These are phyloP conservation scores for Fusarium xyrophilum DNA, from an alignment of 2,329 filamentous ascomycete species.

Conservation along the genomic window DNA sequence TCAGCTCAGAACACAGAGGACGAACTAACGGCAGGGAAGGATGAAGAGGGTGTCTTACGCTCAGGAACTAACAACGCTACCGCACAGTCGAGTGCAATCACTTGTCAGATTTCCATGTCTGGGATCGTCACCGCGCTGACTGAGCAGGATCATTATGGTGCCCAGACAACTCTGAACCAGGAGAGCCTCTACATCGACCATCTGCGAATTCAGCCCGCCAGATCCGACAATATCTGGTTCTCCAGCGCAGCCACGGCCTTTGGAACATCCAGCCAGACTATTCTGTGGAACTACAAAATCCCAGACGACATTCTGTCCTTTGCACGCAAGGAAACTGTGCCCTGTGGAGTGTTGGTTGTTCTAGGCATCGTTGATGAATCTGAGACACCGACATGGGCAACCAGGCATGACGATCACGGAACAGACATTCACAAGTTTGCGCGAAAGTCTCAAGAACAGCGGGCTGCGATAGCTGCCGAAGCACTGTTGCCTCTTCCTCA, in stretches of 20 bases:
- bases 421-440: constrained; percentile 45
- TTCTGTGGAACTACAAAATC: constrained; percentile 68
- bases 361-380: constrained; percentile 57
- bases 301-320: constrained; percentile 60
- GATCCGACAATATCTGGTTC: constrained; percentile 61
- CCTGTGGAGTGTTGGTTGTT: constrained; percentile 66
- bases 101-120: constrained; percentile 57
- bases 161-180: constrained; percentile 33
- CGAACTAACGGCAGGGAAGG: not conserved
- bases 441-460: constrained; percentile 50
- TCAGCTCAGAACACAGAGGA: constrained; percentile 1
- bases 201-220: constrained; percentile 47
- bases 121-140: constrained; percentile 56
- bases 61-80: constrained; percentile 39
- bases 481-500: constrained; percentile 52
- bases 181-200: constrained; percentile 57
- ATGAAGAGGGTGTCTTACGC: constrained; percentile 38
- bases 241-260: constrained; percentile 63
- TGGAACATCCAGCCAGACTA: constrained; percentile 60
- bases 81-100: constrained; percentile 47
- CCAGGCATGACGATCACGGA: constrained; percentile 48
- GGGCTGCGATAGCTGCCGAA: constrained; percentile 53
- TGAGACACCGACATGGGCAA: constrained; percentile 63
- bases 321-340: constrained; percentile 59
- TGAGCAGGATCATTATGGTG: constrained; percentile 44